Conservation (phyloP, 148 eudicot species). For the Polygonum maritimum region DNA sequence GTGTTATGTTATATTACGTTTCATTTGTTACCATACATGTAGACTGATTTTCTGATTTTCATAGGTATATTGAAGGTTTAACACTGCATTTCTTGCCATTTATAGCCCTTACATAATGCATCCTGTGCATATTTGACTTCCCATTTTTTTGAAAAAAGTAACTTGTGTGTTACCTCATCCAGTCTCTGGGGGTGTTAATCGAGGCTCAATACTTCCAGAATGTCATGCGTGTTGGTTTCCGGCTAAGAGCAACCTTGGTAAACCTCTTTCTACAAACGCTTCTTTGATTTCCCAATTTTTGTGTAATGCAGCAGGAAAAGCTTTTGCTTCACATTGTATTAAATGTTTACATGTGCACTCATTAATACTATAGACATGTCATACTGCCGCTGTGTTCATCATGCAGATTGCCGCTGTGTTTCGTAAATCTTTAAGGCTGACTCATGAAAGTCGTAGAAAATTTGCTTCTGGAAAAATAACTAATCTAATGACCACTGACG, state of each 20-base stretch:
- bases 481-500: conserved; percentile 87
- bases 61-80: not conserved
- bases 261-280: conserved; percentile 6
- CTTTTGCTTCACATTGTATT: not conserved
- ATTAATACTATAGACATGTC: not conserved
- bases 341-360: not conserved
- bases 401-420: conserved; percentile 80
- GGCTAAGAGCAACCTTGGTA: conserved; percentile 75
- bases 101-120: conserved; percentile 3
- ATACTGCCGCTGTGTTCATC: not conserved
- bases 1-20: not conserved
- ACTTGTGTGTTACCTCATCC: conserved; percentile 15
- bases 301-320: not conserved
- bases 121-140: not conserved
- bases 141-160: not conserved
- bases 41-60: not conserved
- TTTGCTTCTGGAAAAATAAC: conserved; percentile 78
- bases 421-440: conserved; percentile 73
- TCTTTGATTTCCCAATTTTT: not conserved
- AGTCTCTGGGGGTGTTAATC: conserved; percentile 75
- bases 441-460: conserved; percentile 70
- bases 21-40: not conserved
- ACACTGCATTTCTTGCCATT: not conserved
- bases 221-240: conserved; percentile 95
- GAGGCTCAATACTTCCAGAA: conserved; percentile 98